Evolutionary conservation across 164 flowering plant species (phyloP), one percentile per base, ranked within the genome.

Genomic region (Berberis thunbergii): DNA sequence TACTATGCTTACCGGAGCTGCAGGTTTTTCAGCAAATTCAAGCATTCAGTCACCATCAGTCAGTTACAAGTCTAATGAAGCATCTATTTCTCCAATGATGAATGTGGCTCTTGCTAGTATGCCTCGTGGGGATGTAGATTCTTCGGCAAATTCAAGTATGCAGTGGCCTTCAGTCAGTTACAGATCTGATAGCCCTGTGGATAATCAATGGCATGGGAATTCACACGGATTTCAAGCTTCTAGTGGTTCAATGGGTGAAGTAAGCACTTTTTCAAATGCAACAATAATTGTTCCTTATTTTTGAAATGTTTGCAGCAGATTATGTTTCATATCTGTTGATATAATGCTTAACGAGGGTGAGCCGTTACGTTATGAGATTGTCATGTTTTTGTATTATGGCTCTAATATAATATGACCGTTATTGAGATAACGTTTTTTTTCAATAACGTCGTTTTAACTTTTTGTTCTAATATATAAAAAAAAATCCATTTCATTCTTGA

Each of bases 151-250:
- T 67, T 6, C 72, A 63, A 70, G 54, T 59, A 59, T 46, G 70
- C 84, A 77, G 69, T 79, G 82, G 82, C 74, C 83, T 42, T 59
- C 72, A 2, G 69, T 65, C 63, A 76, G 53, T 61, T 72, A 75
- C 59, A 45, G 59, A 52, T 65, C 75, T 71, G 65, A 56, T 26
- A 77, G 60, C 26, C 67, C 77, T 67, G 26, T 58, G 3, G 69
- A 77, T 49, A 59, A 68, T 75, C 71, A 69, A 42, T 80, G 88
- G 95, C 67, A 76, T 62, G 77, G 67, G 38, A 64, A 45, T 12
- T 50, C 60, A 26, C 69, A 64, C 39, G 70, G 62, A 69, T 67
- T 63, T 66, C 81, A 74, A 72, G 75, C 73, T 61, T 58, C 76
- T 5, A 7, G 45, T 60, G 71, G 50, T 55, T 63, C 71, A 59